A percentile compares a stretch with the other conserved stretches of the same genome.
These are phyloP conservation scores for Neurospora sp. DNA, from an alignment of 495 filamentous ascomycete species.

Conservation along the genomic window DNA sequence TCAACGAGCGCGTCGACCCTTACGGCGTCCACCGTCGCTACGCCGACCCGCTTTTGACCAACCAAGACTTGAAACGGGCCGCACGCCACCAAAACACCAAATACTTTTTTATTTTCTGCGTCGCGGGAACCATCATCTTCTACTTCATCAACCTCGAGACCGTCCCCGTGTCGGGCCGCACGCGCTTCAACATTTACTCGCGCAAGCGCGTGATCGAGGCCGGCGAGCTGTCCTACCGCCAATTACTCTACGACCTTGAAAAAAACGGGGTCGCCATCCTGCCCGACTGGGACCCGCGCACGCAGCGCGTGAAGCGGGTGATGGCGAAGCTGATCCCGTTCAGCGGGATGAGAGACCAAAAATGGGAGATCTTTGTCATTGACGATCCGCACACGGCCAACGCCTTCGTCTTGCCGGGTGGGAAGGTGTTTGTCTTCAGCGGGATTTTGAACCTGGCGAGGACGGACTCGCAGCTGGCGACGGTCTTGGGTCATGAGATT, in stretches of 20 bases:
- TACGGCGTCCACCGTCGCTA: constrained; percentile 14
- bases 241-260: constrained; percentile 37
- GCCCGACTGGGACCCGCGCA: constrained; percentile 28
- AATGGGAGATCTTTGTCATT: constrained; percentile 85
- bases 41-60: constrained; percentile 32
- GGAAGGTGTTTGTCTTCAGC: constrained; percentile 87
- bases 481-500: constrained; percentile 87
- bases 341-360: constrained; percentile 44
- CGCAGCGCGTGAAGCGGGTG: constrained; percentile 51
- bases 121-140: constrained; percentile 36
- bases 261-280: constrained; percentile 25
- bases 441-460: constrained; percentile 66
- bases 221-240: constrained; percentile 41
- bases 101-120: constrained; percentile 21
- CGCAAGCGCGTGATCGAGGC: constrained; percentile 43
- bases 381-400: constrained; percentile 52
- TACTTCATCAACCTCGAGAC: constrained; percentile 67
- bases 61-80: constrained; percentile 12
- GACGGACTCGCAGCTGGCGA: constrained; percentile 67
- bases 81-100: constrained; percentile 22
- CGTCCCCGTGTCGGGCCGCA: constrained; percentile 70
- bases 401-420: constrained; percentile 86
- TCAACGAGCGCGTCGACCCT: background rate
- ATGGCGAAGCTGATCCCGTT: constrained; percentile 62
- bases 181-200: constrained; percentile 70